Conservation (phyloP, 805 yeast species). For the Metschnikowia baotianmanensis region DNA sequence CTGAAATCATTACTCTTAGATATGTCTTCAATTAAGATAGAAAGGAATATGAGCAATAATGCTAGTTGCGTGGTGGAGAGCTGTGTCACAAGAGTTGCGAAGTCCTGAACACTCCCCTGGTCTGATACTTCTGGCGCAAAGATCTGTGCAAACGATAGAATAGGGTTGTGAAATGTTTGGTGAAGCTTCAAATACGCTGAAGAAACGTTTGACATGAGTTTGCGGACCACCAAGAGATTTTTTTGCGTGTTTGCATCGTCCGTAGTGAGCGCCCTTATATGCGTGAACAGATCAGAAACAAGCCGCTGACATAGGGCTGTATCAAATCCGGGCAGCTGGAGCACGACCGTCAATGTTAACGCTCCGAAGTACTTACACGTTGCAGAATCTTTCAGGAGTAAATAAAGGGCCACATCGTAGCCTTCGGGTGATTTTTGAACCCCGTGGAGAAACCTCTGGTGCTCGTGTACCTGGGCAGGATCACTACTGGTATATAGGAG, state of each 20-base stretch:
- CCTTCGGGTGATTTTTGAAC: slow-evolving; percentile 60
- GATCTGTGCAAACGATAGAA: slow-evolving; percentile 17
- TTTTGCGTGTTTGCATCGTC: slow-evolving; percentile 1
- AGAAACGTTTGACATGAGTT: slow-evolving; percentile 55
- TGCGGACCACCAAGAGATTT: slow-evolving; percentile 46
- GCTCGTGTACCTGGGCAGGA: slow-evolving; percentile 35
- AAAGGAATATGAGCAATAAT: slow-evolving; percentile 31
- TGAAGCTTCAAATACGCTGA: slow-evolving; percentile 43
- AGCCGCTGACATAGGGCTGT: slow-evolving; percentile 10
- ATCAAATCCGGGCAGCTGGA: slow-evolving; percentile 34
- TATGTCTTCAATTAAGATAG: slow-evolving; percentile 53
- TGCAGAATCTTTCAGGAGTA: slow-evolving; percentile 42
- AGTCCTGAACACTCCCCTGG: not conserved
- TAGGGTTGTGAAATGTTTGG: slow-evolving; percentile 40
- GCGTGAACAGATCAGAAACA: slow-evolving; percentile 9
- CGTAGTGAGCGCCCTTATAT: slow-evolving; percentile 1
- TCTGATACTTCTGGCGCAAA: not conserved
- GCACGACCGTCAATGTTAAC: slow-evolving; percentile 65
- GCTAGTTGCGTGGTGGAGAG: slow-evolving; percentile 4
- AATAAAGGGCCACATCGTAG: slow-evolving; percentile 51
- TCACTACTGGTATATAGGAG: slow-evolving; percentile 41
- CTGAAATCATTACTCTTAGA: slow-evolving; percentile 29
- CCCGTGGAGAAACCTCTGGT: slow-evolving; percentile 56
- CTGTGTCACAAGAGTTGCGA: slow-evolving; percentile 2
- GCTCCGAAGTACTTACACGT: slow-evolving; percentile 79